A percentile compares a stretch with the other conserved stretches of the same genome.
These are phyloP conservation scores for Scedosporium apiospermum DNA, from an alignment of 2,329 filamentous ascomycete species.

Conservation along the genomic window DNA sequence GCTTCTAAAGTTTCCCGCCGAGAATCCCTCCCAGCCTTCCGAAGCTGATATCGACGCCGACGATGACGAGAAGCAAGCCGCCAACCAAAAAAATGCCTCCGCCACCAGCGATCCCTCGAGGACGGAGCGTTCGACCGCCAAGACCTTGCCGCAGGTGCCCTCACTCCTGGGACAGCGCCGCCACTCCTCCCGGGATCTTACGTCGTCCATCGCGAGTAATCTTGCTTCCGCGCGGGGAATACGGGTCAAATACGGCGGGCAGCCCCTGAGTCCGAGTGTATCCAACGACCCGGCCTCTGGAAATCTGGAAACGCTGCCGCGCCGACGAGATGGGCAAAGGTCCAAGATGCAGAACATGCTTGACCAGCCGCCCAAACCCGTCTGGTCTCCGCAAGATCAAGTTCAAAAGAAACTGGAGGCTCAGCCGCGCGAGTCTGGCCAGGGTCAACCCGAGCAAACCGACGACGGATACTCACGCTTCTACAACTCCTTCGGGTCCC, in stretches of 20 bases:
- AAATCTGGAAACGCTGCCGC: conserved; percentile 50
- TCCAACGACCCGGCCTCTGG: conserved; percentile 67
- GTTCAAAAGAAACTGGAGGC: conserved; percentile 10
- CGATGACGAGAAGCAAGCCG: conserved; percentile 25
- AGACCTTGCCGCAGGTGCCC: conserved; percentile 9
- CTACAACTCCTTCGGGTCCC: conserved; percentile 81
- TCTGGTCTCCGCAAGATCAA: conserved; percentile 37
- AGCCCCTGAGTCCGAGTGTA: conserved; percentile 61
- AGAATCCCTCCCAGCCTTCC: conserved; percentile 33
- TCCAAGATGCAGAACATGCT: conserved; percentile 48
- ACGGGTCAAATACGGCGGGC: conserved; percentile 51
- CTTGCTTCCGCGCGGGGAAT: conserved; percentile 80
- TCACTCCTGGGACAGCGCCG: conserved; percentile 28
- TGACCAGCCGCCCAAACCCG: conserved; percentile 42
- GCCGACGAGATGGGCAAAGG: conserved; percentile 34
- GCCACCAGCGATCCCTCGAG: not conserved
- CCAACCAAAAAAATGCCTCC: not conserved
- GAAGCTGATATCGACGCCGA: conserved; percentile 18
- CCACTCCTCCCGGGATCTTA: conserved; percentile 56
- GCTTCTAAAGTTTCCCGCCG: conserved; percentile 63
- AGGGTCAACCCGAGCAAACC: conserved; percentile 32
- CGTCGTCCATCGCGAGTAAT: conserved; percentile 81
- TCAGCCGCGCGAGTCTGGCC: conserved; percentile 7
- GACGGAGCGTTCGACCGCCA: not conserved
- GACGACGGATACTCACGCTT: conserved; percentile 85